Base-by-base conservation (phyloP, 2,329 filamentous ascomycete species). In the Fusarium caatingaense region DNA sequence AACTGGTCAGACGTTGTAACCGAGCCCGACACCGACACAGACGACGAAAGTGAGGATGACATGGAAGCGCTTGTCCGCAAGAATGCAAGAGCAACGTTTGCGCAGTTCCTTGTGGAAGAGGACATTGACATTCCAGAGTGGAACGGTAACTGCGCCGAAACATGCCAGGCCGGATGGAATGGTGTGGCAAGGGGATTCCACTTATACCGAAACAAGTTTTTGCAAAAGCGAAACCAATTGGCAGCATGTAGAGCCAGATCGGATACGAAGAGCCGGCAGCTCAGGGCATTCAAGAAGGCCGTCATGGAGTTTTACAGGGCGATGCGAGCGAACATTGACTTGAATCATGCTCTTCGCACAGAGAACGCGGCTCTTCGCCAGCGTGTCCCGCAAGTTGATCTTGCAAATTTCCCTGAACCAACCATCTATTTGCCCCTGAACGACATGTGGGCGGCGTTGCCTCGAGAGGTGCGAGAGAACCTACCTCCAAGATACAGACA, bases 401-500 rank as follows among this genome's bases (percentile, higher is more conserved):
- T 34, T 7, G 13, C 2, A 3, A 21, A 40, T 5, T 54, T 60
- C 9, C 63, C 63, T 12, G 42, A 45, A 3, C 28, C 44, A 3
- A 20, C 45, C 3, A 4, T 48, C 13, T 15, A 1, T 3, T 11
- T 64, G 3, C 42, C 2, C 1, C 15, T 27, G 10, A 3, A 10
- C 3, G 34, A 65, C 4, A 48, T 65, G 34, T 8, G 30, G 13
- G 54, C 61, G 23, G 30, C 23, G 15, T 23, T 66, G 15, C 47
- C 60, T 30, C 1, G 1, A 10, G 3, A 3, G 0, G 13, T 51
- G 7, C 34, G 3, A 21, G 1, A 6, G 0, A 0, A 10, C 0
- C 30, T 65, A 4, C 60, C 60, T 6, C 13, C n/a, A 3, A 1
- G 32, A 20, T 8, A 37, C 10, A 37, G 5, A 9, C 0, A 20